Conservation (phyloP, 306 rosid species). For the Quercus gilva region DNA sequence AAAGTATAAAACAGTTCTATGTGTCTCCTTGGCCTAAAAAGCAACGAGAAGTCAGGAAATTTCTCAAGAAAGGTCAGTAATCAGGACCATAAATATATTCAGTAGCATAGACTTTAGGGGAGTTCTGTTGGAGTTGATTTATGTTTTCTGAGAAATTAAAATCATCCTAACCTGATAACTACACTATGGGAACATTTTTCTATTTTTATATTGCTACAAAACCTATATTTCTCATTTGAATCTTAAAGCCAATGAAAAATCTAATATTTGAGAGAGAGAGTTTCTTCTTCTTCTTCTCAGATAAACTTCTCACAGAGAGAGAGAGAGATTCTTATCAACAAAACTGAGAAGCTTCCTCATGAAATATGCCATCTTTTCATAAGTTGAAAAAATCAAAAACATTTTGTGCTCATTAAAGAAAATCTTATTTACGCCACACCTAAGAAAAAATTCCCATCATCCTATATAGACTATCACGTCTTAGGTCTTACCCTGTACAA, state of each 20-base stretch:
- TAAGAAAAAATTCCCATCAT: background rate
- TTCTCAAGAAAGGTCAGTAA: background rate
- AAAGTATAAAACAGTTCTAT: background rate
- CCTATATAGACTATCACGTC: background rate
- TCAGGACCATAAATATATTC: background rate
- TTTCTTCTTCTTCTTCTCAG: no score
- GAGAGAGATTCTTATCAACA: background rate
- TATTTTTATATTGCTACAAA: no score
- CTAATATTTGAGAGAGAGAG: no score
- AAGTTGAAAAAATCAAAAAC: no score
- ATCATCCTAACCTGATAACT: no score
- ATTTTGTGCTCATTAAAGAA: background rate
- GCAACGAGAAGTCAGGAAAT: background rate
- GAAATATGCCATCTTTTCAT: no score
- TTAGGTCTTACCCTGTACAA: background rate
- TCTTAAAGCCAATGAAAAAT: no score
- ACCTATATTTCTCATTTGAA: no score
- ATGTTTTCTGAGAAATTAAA: no score
- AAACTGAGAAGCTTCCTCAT: background rate
- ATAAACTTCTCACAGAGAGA: no score
- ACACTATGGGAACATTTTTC: no score
- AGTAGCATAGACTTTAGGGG: background rate
- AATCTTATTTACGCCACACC: background rate
- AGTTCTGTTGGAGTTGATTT: background rate
- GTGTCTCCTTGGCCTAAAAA: background rate